Conservation (phyloP, 768 basidiomycete species). For the Rhodotorula graminis region DNA sequence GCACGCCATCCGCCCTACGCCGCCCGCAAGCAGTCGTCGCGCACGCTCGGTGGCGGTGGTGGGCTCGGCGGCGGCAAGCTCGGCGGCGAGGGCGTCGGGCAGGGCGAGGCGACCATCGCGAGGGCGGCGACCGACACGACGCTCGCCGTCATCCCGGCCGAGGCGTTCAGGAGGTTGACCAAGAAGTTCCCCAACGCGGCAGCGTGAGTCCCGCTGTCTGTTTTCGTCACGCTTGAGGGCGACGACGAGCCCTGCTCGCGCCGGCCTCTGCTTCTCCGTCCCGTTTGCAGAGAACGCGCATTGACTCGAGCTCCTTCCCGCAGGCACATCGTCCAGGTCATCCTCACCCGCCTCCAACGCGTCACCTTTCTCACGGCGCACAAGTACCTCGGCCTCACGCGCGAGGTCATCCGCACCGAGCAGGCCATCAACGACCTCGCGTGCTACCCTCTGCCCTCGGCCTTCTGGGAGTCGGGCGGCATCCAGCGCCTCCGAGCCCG, state of each 20-base stretch:
- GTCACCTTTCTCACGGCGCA: slow-evolving; percentile 98
- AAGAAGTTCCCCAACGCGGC: slow-evolving; percentile 96
- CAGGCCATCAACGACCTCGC: slow-evolving; percentile 96
- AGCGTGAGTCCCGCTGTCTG: slow-evolving; percentile 64
- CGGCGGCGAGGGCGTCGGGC: slow-evolving; percentile 31
- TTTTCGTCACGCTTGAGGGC: too few relatives aligned
- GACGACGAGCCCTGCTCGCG: too few relatives aligned
- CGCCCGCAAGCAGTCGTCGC: slow-evolving; percentile 26
- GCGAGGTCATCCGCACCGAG: slow-evolving; percentile 91
- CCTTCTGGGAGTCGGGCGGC: slow-evolving; percentile 89
- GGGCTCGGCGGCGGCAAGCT: not conserved
- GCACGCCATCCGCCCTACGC: slow-evolving; percentile 14
- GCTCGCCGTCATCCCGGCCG: slow-evolving; percentile 96
- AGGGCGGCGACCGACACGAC: slow-evolving; percentile 90
- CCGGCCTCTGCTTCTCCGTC: not conserved
- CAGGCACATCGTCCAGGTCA: slow-evolving; percentile 54
- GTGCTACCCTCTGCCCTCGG: slow-evolving; percentile 82
- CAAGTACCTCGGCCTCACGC: slow-evolving; percentile 88
- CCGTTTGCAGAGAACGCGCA: too few relatives aligned
- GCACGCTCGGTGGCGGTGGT: slow-evolving; percentile 9
- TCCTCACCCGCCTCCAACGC: slow-evolving; percentile 88
- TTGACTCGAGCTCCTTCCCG: not conserved
- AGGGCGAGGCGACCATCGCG: slow-evolving; percentile 73
- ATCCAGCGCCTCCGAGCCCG: slow-evolving; percentile 81
- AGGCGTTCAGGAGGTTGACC: slow-evolving; percentile 87